Conservation (phyloP, 169 alveolate species). For the Eimeria praecox region DNA sequence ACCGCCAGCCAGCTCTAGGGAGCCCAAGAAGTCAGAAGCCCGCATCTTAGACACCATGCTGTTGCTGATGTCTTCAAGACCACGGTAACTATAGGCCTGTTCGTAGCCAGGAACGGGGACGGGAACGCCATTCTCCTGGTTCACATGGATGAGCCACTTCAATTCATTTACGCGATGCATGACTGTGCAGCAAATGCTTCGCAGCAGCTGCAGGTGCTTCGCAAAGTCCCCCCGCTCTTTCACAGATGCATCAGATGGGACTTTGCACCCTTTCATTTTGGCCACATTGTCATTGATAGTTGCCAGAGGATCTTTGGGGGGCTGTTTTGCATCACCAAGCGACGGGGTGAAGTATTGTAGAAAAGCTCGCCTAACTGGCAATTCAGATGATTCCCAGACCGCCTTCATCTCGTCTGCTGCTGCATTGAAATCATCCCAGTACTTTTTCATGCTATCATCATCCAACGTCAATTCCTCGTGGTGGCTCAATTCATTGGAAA, state of each 20-base stretch:
- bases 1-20: background rate
- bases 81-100: background rate
- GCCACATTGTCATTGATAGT: background rate
- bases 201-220: background rate
- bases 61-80: background rate
- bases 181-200: background rate
- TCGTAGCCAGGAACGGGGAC: background rate
- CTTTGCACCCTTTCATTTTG: background rate
- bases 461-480: background rate
- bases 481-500: too few species aligned
- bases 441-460: background rate
- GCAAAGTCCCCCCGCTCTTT: background rate
- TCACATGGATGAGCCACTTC: background rate
- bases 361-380: background rate
- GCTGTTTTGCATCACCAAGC: background rate
- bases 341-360: background rate
- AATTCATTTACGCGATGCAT: background rate
- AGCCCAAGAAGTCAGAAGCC: background rate
- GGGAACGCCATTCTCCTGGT: background rate
- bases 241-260: background rate
- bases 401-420: background rate
- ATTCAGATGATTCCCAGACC: background rate
- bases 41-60: background rate
- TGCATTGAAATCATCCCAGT: background rate
- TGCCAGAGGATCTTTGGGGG: background rate